Base-by-base conservation (phyloP, 2,329 filamentous ascomycete species). In the Chaetomium sp. region DNA sequence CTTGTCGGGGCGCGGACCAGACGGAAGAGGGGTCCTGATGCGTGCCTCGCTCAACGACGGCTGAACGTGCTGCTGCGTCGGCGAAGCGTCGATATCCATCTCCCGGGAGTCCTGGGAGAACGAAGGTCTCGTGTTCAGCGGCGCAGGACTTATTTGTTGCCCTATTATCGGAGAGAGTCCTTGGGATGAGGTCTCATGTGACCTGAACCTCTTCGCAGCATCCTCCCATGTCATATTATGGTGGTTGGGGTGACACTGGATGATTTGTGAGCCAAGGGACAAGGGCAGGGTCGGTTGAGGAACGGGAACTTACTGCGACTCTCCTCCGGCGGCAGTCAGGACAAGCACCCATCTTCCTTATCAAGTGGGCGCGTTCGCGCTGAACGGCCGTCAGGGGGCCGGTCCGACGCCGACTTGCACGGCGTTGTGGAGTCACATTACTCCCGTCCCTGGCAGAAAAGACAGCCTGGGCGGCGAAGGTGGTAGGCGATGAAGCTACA, bases 171-270 rank as follows among this genome's bases (percentile, higher is more conserved):
- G 78, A 33, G 79, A 78, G 53, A 84, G 80, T 27, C 85, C 82
- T 65, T 81, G 82, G 55, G 83, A 76, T 31, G 74, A 76, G 35
- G 83, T 82, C 69, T 83, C 85, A 63, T 82, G 79, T 49, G 82
- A 80, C 64, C 81, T 79, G 74, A 84, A 86, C 70, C 85, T 86
- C 70, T 76, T 78, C 55, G 82, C 78, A 19, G 84, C 82, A 67
- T 86, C 83, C 72, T 86, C 83, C 84, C 84, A 87, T 12, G 82
- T 85, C 83, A 86, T 83, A 68, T 82, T 82, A 68, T 86, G 84
- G 72, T 87, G 85, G 68, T 80, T 83, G 16, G 85, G 84, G 69
- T 86, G 83, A 72, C 85, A 87, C 84, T 85, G 38, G 31, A 65
- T 47, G 62, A 21, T 29, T 8, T 57, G 67, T 51, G 63, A 62